Evolutionary conservation across 1,139 yeast species (phyloP), one percentile per base, ranked within the genome.

Genomic region (Ashbya aceris): DNA sequence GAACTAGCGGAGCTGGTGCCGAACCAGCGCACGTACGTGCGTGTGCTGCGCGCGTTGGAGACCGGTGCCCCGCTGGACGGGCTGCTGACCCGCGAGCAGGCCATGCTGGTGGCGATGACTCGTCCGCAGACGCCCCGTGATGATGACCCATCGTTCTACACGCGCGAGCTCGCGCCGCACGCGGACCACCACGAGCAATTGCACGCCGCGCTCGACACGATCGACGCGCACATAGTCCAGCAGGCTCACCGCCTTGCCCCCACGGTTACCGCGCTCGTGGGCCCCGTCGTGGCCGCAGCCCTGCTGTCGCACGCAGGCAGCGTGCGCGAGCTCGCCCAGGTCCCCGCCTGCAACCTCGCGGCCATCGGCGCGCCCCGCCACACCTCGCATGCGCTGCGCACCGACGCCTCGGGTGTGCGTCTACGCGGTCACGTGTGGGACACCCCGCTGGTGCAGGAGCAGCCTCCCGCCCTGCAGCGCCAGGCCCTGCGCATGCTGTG

Each of bases 301-400:
- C 62, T 91, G 9, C 63, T 91, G 35, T 75, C 86, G 1, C 71
- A 76, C 17, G 67, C 77, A 0, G 94, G 95, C 1, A 87, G 95
- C 0, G 60, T 91, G 9, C 66, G 67, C n/a, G 80, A 76, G 9
- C 62, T 91, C 10, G 77, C 89, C 3, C 65, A 66, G 30, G 77
- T 86, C 0, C 96, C 96, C 0, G 73, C 95, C 4, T 83, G 96
- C 51, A 91, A 91, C 56, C 56, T 91, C 7, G 79, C 95, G 0
- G 76, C 94, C 0, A 60, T 86, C 32, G 96, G 96, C 0, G 76
- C 79, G 12, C 74, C 76, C 8, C 56, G 48, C 40, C 46, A 49
- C 71, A 74, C 45, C 63, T 40, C 77, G 14, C 71, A 76, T 17
- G 65, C 67, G 5, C 58, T 65, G 13, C 73, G 71, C 1, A 63